A percentile compares a stretch with the other conserved stretches of the same genome.
phyloP scores from a whole-genome alignment of 441 rosid genomes.

The Croton setiger region DNA sequence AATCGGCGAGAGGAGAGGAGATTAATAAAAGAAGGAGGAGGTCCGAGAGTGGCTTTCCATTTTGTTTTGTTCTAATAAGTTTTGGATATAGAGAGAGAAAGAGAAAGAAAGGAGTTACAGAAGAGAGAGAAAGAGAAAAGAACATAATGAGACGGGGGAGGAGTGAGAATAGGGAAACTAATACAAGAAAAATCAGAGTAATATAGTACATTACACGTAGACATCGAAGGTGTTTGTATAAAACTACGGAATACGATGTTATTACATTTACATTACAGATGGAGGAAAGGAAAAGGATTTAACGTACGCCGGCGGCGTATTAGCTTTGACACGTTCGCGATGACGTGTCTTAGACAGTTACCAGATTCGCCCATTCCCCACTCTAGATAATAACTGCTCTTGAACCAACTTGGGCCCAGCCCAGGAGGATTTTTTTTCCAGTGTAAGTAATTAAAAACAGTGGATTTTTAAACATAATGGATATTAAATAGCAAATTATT shows the following conservation, averaged over 20 bases:
- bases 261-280: neutral
- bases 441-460: no score
- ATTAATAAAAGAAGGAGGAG: neutral
- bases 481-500: no score
- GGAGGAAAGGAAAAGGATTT: neutral
- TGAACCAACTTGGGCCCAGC: neutral
- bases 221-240: no score
- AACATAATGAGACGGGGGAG: no score
- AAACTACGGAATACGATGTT: neutral
- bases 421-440: no score
- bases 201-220: no score
- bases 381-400: neutral
- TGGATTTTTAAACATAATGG: no score
- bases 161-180: no score
- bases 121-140: neutral
- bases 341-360: conserved; percentile 15
- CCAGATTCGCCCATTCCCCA: neutral
- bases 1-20: neutral
- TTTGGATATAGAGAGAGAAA: neutral
- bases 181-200: neutral
- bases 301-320: conserved; percentile 6
- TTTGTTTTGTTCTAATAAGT: neutral
- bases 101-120: neutral
- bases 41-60: neutral
- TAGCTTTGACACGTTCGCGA: conserved; percentile 22